phyloP scores from a whole-genome alignment of 495 filamentous ascomycete genomes.

The Hyaloscypha bicolor region DNA sequence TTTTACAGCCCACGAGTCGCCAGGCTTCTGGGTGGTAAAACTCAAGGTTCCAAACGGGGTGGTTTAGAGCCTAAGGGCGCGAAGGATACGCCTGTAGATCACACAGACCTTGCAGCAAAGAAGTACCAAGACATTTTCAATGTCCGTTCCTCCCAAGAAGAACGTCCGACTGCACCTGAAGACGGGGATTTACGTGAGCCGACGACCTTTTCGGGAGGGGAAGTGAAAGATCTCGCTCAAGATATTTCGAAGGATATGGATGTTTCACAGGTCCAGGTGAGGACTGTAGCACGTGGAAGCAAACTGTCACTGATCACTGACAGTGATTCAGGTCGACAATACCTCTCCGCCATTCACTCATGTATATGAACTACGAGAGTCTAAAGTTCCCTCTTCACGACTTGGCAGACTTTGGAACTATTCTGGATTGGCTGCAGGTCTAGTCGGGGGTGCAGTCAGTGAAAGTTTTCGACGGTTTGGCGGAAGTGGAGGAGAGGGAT shows the following conservation, averaged over 20 bases:
- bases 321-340: constrained; percentile 19
- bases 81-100: constrained; percentile 37
- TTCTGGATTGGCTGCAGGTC: constrained; percentile 86
- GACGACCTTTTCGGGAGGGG: background rate
- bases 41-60: constrained; percentile 22
- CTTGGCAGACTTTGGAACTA: constrained; percentile 93
- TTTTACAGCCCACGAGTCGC: constrained; percentile 65
- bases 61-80: constrained; percentile 20
- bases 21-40: constrained; percentile 47
- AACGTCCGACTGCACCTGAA: constrained; percentile 9
- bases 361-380: constrained; percentile 79
- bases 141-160: constrained; percentile 36
- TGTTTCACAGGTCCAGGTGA: constrained; percentile 7
- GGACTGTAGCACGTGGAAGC: background rate
- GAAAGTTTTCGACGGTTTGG: constrained; percentile 78
- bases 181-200: background rate
- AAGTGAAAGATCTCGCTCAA: constrained; percentile 4
- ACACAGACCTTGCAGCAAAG: constrained; percentile 30
- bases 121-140: constrained; percentile 47
- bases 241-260: background rate
- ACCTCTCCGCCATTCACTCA: constrained; percentile 4
- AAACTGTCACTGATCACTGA: constrained; percentile 26
- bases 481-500: constrained; percentile 57
- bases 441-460: constrained; percentile 90
- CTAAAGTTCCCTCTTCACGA: constrained; percentile 85